phyloP scores from a whole-genome alignment of 2,329 filamentous ascomycete species.

The Raffaelea albimanens region DNA sequence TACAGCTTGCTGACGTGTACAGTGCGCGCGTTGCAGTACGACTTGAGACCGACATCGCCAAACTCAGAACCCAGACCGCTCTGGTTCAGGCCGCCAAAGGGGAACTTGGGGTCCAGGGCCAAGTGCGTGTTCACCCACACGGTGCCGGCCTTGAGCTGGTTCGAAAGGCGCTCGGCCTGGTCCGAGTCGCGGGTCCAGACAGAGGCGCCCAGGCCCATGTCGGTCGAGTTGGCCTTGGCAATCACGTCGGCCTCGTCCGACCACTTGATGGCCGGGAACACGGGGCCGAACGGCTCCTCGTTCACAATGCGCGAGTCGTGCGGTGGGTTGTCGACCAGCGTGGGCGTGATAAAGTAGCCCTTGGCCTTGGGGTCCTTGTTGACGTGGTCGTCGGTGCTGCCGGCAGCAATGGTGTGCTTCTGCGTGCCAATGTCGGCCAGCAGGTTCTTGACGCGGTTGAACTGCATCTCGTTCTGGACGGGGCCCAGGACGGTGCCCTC shows the following conservation, averaged over 20 bases:
- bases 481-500: conserved; percentile 37
- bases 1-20: not conserved
- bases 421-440: not conserved
- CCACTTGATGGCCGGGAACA: conserved; percentile 35
- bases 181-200: conserved; percentile 40
- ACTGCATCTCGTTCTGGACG: conserved; percentile 49
- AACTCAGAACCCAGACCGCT: conserved; percentile 38
- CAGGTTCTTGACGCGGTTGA: not conserved
- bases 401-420: not conserved
- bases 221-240: conserved; percentile 34
- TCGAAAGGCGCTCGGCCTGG: conserved; percentile 35
- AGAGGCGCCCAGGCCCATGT: conserved; percentile 40
- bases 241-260: conserved; percentile 34
- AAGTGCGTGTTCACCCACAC: conserved; percentile 42
- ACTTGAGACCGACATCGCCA: conserved; percentile 22
- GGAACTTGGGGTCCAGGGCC: conserved; percentile 23
- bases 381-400: conserved; percentile 27
- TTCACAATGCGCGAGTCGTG: conserved; percentile 43
- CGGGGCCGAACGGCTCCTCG: conserved; percentile 39
- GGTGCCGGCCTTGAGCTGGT: conserved; percentile 38
- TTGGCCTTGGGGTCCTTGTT: conserved; percentile 19
- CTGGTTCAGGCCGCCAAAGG: conserved; percentile 40
- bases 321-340: conserved; percentile 49
- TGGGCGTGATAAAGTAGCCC: conserved; percentile 47
- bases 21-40: conserved; percentile 17